Base-by-base conservation (phyloP, 495 filamentous ascomycete species). In the Aspergillus funiculosus region DNA sequence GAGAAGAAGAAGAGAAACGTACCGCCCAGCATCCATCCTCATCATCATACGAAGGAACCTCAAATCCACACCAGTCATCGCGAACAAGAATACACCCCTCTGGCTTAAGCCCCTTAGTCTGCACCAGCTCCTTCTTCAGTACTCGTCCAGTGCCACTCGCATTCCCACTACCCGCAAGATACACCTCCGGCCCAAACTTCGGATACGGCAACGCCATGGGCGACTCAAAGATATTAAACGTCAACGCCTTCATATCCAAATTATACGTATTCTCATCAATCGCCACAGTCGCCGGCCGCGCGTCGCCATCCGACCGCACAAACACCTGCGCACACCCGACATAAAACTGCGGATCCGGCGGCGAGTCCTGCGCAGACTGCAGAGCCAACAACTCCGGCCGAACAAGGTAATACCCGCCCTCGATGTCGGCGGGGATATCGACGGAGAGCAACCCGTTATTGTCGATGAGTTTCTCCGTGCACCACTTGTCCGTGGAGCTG, bases 271-370 rank as follows among this genome's bases (percentile, higher is more conserved):
- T 81, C 4, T 83, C 83, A 7, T 45, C 52, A 52, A 90, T 87
- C 24, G 59, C 62, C 40, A 84, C 81, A 2, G 61, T 76, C 51
- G 56, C 52, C 2, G 56, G 82, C 43, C 56, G 54, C 0, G 64
- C 48, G 15, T 61, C 67, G 13, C 71, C 75, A 8, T 52, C 59
- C 4, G 72, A 72, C 35, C 73, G 43, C 17, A 89, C 45, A 57
- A 75, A 83, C 17, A 88, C 60, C 61, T 91, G 86, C 0, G 79
- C 81, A 60, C 86, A 91, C 14, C 80, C 81, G 35, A 75, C 67
- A 53, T 79, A 86, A 59, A 81, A 82, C 54, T 82, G 78, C 7
- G 86, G 81, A 41, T 83, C 71, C 1, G 68, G 59, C 4, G 54
- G 52, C 18, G 53, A 58, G 40, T 75, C 69, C 50, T 72, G 68